Evolutionary conservation across 768 basidiomycete species (phyloP), one percentile per base, ranked within the genome.

Genomic region (Lactarius hengduanensis): DNA sequence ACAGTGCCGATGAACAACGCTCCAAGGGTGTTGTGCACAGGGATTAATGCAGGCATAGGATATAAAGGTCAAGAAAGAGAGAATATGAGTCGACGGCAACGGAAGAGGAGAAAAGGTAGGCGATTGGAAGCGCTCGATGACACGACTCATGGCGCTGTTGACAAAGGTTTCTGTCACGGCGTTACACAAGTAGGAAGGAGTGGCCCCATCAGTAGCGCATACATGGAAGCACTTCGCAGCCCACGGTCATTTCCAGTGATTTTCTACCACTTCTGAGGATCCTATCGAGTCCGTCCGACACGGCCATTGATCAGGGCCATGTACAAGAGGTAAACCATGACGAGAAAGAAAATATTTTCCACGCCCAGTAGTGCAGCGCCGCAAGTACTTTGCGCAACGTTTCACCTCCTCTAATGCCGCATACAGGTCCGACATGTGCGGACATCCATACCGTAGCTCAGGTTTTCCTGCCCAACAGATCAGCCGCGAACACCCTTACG

Each of bases 391-490:
- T 10, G 41, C 41, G 26, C 64, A 71, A 56, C 59, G 58, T 16
- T 55, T 56, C 34, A 34, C 32, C 32, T 26, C 47, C 77, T 85
- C 85, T 66, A 84, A 65, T 63, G 80, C 81, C 64, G 77, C 81
- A 73, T 87, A 88, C n/a, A 75, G 4, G 15, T 89, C 83, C 38
- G 74, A 72, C 74, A 83, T 86, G 53, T 81, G 77, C 54, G 79
- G 78, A 59, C 78, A 78, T 28, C 84, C 86, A 1, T 10, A 36
- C 36, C 11, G 74, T 78, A 90, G 87, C 73, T 89, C 87, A 54
- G 32, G 78, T 76, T 45, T 69, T 73, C 76, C 80, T 81, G 72
- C 36, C 66, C 16, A 55, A 61, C 57, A 59, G 64, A 68, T 45
- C 13, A 32, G 54, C 57, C 47, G 59, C 65, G 55, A 47, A 67